Base-by-base conservation (phyloP, 129 eudicot species). In the Sambucus nigra region DNA sequence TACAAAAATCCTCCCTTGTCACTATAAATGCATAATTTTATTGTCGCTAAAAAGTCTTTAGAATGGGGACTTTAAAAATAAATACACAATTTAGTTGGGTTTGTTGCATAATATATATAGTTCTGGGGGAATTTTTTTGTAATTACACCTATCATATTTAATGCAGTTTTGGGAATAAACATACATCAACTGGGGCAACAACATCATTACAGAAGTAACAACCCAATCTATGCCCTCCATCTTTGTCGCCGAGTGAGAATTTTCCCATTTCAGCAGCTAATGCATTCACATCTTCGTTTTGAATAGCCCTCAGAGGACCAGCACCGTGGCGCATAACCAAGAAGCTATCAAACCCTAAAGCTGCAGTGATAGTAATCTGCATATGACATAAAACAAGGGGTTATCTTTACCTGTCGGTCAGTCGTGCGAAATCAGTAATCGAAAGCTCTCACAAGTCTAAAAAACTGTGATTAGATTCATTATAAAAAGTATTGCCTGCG, bases 241-340 rank as follows among this genome's bases (percentile, higher is more conserved):
- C 59, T 9, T 51, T 55, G 25, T 79, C 70, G 6, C 26, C 10
- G 28, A 79, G 51, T 11, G 94, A 84, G 55, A 74, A 20, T 19
- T 60, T 58, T 46, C 39, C 82, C 59, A 78, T 62, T 47, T 54
- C 60, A 27, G 73, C 58, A 22, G 88, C 66, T 59, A 82, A 69
- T 46, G 67, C 64, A 41, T 55, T 46, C 33, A 45, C 47, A 11
- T 63, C 17, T 15, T 42, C 48, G 20, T 2, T 14, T 15, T 13
- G 2, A 42, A 38, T 24, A 51, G 60, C 52, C 44, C 23, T 19
- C 25, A 73, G 53, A 16, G 98, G 98, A 63, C 95, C 98, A 55
- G 82, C 81, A 68, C 98, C 98, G 39, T 91, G 98, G 25, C 98
- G 95, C 98, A 91, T 91, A 59, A 91, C 98, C 59, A 91, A 68